phyloP scores from a whole-genome alignment of 2,329 filamentous ascomycete genomes.

The Aschersonia sp. region DNA sequence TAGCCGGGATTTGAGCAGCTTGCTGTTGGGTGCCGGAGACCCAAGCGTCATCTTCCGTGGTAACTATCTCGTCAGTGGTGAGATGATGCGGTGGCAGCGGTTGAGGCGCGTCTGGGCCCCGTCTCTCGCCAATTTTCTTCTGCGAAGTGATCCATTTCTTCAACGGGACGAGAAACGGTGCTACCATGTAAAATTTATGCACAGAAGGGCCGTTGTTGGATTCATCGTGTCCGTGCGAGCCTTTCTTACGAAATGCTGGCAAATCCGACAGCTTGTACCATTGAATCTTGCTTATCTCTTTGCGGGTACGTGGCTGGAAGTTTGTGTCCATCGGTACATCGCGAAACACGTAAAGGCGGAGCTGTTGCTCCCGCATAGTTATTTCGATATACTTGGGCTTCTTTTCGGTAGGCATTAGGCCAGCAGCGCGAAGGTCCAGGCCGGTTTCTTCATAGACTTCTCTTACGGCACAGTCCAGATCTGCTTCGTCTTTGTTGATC shows the following conservation, averaged over 20 bases:
- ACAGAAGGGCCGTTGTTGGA: conserved; percentile 43
- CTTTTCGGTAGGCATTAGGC: conserved; percentile 57
- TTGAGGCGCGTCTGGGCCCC: conserved; percentile 21
- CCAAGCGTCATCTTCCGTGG: conserved; percentile 49
- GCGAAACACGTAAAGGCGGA: conserved; percentile 83
- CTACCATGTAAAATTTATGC: conserved; percentile 97
- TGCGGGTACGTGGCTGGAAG: conserved; percentile 82
- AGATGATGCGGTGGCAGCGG: conserved; percentile 23
- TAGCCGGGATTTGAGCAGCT: conserved; percentile 19
- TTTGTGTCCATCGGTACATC: conserved; percentile 73
- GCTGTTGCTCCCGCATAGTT: conserved; percentile 82
- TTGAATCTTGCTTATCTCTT: conserved; percentile 93
- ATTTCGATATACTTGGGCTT: conserved; percentile 76
- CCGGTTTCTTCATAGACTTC: conserved; percentile 97
- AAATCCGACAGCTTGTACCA: conserved; percentile 89
- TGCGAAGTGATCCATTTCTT: conserved; percentile 87
- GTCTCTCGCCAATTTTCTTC: conserved; percentile 52
- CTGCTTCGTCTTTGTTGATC: conserved; percentile 94
- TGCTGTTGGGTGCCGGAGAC: conserved; percentile 21
- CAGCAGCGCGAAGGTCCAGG: conserved; percentile 63
- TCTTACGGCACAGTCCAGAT: conserved; percentile 82
- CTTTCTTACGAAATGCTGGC: conserved; percentile 65
- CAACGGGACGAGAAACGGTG: conserved; percentile 72
- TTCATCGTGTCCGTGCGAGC: conserved; percentile 40
- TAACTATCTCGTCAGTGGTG: conserved; percentile 37